Evolutionary conservation across 2,329 filamentous ascomycete genomes (phyloP).

Genomic region (Alternaria triticimaculans): DNA sequence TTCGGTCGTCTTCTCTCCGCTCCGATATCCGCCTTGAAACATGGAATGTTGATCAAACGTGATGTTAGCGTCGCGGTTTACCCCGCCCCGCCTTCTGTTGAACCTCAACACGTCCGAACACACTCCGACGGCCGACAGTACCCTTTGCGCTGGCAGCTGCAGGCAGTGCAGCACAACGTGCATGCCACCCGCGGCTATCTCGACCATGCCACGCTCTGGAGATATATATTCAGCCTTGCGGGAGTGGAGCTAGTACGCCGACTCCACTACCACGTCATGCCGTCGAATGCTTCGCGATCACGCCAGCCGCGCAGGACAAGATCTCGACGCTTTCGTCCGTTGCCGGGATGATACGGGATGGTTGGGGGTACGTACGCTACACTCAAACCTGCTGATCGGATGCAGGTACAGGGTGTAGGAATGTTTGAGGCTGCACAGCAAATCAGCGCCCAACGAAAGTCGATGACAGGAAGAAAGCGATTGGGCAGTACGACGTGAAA

Average conservation of each 20-base stretch:
- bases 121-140: not conserved
- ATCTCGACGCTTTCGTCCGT: constrained; percentile 23
- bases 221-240: constrained; percentile 11
- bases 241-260: not conserved
- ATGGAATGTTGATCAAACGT: not conserved
- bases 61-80: constrained; percentile 1
- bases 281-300: constrained; percentile 3
- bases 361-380: constrained; percentile 9
- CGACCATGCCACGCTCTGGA: not conserved
- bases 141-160: not conserved
- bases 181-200: not conserved
- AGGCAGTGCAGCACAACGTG: not conserved
- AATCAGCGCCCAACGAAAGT: constrained; percentile 5
- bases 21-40: constrained; percentile 2
- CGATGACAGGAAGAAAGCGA: not conserved
- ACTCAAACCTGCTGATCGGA: constrained; percentile 8
- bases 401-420: constrained; percentile 15
- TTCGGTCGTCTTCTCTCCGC: not conserved
- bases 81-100: constrained; percentile 1
- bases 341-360: constrained; percentile 20
- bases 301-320: constrained; percentile 18
- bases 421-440: constrained; percentile 5
- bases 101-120: constrained; percentile 3
- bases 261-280: constrained; percentile 11
- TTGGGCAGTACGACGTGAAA: constrained; percentile 1